A percentile compares a stretch with the other conserved stretches of the same genome.
Evolutionary conservation across 2,329 filamentous ascomycete species (phyloP).

Genomic region (Didymella pomorum): DNA sequence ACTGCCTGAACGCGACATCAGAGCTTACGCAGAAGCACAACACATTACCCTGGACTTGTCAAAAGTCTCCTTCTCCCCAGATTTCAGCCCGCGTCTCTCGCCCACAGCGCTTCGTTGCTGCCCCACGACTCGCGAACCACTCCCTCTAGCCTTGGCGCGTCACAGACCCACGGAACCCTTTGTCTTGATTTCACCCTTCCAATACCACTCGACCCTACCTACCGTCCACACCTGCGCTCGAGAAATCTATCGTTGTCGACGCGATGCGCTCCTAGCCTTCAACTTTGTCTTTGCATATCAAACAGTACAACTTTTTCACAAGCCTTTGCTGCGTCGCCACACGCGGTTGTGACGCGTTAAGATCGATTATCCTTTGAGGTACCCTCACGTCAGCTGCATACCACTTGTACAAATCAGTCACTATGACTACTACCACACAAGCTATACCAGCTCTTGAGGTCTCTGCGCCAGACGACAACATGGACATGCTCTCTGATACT

Average conservation of each 20-base stretch:
- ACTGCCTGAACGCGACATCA: not conserved
- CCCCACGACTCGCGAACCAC: not conserved
- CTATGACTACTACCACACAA: constrained; percentile 38
- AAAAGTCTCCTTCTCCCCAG: no score
- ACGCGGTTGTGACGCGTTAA: constrained; percentile 30
- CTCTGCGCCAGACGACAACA: constrained; percentile 57
- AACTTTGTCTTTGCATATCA: not conserved
- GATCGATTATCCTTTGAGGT: constrained; percentile 14
- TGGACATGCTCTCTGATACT: constrained; percentile 63
- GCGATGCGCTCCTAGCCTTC: constrained; percentile 13
- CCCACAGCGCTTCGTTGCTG: not conserved
- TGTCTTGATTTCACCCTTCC: constrained; percentile 5
- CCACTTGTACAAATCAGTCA: constrained; percentile 1
- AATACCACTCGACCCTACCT: not conserved
- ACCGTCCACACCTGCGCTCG: not conserved
- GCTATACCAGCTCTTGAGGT: constrained; percentile 38
- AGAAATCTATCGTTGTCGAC: not conserved
- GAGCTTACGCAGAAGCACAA: not conserved
- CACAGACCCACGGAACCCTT: constrained; percentile 5
- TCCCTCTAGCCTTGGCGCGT: constrained; percentile 9
- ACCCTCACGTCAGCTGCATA: constrained; percentile 7
- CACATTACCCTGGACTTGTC: no score
- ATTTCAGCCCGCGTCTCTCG: no score
- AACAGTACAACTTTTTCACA: not conserved
- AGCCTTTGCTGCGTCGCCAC: constrained; percentile 1